Evolutionary conservation across 2,329 filamentous ascomycete species (phyloP).

Genomic region (Trichoderma polysporum): DNA sequence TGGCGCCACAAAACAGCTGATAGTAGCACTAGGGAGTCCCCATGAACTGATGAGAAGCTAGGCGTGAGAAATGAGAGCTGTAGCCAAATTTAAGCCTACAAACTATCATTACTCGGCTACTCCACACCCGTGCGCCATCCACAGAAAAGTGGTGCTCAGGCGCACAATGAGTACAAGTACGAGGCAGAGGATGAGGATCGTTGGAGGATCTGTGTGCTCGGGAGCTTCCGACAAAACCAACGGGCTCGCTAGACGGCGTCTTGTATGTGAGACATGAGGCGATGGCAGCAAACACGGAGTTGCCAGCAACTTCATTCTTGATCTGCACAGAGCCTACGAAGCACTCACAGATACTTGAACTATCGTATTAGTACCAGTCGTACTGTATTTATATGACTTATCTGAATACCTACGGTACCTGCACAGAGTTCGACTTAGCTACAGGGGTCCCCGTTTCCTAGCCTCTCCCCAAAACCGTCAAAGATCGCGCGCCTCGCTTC

Average conservation of each 20-base stretch:
- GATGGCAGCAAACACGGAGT: background rate
- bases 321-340: background rate
- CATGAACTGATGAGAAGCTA: background rate
- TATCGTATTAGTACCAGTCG: too few species aligned
- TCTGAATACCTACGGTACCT: background rate
- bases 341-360: too few species aligned
- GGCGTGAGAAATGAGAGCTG: background rate
- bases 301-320: background rate
- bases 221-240: slow-evolving; percentile 5
- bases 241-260: background rate
- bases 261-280: background rate
- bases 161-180: background rate
- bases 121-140: slow-evolving; percentile 6
- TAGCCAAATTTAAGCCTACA: background rate
- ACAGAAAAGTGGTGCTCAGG: slow-evolving; percentile 1
- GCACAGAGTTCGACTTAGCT: background rate
- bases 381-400: background rate
- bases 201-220: slow-evolving; percentile 11
- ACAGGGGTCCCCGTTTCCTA: background rate
- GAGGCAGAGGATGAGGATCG: background rate
- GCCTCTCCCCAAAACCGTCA: slow-evolving; percentile 5
- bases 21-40: background rate
- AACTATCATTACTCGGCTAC: background rate
- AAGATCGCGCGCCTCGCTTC: slow-evolving; percentile 19
- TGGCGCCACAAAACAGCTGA: background rate